A percentile compares a stretch with the other conserved stretches of the same genome.
phyloP scores from a whole-genome alignment of 768 basidiomycete genomes.

The Suillus bovinus region DNA sequence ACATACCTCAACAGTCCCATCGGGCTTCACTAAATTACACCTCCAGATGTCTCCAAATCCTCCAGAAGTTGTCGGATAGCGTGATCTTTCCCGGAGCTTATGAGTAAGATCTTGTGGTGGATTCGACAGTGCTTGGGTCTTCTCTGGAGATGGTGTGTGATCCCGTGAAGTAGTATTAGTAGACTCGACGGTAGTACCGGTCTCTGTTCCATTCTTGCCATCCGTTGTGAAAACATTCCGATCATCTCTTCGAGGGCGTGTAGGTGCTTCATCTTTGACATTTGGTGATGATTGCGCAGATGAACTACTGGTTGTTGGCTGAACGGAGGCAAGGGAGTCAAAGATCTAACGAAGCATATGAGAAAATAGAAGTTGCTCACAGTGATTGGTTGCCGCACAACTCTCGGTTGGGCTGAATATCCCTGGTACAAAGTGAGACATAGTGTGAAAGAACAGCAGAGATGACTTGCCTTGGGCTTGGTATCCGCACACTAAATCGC shows the following conservation, averaged over 20 bases:
- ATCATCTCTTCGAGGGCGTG: conserved; percentile 49
- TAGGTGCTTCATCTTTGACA: conserved; percentile 51
- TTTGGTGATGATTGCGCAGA: conserved; percentile 4
- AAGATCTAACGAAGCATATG: too few species aligned
- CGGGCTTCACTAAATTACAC: background rate
- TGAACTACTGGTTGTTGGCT: too few species aligned
- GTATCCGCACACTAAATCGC: too few species aligned
- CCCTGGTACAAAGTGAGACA: too few species aligned
- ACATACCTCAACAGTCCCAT: background rate
- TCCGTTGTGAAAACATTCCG: conserved; percentile 43
- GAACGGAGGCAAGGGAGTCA: too few species aligned
- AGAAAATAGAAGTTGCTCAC: too few species aligned
- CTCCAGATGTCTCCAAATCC: background rate
- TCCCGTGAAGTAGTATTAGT: conserved; percentile 38
- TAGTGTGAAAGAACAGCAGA: too few species aligned
- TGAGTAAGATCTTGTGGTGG: background rate
- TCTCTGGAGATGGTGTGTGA: conserved; percentile 60
- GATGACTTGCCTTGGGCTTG: too few species aligned
- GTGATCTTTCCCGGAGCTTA: background rate
- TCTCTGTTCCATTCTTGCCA: conserved; percentile 49
- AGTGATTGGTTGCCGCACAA: too few species aligned
- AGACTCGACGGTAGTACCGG: conserved; percentile 46
- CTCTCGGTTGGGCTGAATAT: too few species aligned
- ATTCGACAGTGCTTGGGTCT: conserved; percentile 44
- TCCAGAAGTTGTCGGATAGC: background rate